These are phyloP conservation scores for Coemansia sp. DNA, from an alignment of 192 early-diverging fungal species.

Conservation along the genomic window DNA sequence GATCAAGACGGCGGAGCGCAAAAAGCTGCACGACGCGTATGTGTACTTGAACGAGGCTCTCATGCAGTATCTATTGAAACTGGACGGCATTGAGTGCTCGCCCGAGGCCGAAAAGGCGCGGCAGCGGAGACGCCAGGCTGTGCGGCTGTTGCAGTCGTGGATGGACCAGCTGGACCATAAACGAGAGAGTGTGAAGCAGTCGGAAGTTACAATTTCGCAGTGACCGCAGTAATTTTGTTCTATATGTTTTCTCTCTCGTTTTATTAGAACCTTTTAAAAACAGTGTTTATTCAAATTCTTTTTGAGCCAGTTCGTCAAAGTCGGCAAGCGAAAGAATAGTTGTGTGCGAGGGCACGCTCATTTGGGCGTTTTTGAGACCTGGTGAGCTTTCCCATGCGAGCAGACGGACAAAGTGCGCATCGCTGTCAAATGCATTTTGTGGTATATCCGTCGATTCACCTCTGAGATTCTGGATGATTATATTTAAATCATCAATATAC, in stretches of 20 bases:
- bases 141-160: constrained; percentile 68
- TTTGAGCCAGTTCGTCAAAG: constrained; percentile 25
- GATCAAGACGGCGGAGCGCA: constrained; percentile 53
- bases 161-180: constrained; percentile 75
- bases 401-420: constrained; percentile 29
- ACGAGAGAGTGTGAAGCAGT: constrained; percentile 61
- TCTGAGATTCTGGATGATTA: constrained; percentile 13
- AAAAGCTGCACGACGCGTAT: constrained; percentile 67
- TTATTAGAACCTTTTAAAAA: neutral
- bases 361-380: constrained; percentile 21
- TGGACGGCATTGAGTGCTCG: constrained; percentile 72
- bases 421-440: constrained; percentile 21
- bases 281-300: neutral
- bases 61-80: constrained; percentile 72
- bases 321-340: constrained; percentile 23
- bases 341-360: constrained; percentile 5
- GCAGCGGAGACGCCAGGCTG: constrained; percentile 68
- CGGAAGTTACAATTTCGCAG: constrained; percentile 47
- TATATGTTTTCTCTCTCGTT: constrained; percentile 1
- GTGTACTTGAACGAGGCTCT: constrained; percentile 68
- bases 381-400: constrained; percentile 34
- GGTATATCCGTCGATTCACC: constrained; percentile 7
- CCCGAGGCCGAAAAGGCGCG: constrained; percentile 70
- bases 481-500: constrained; percentile 18
- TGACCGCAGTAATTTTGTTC: neutral